Conservation (phyloP, 352 stramenopile species). For the Phytophthora ramorum region DNA sequence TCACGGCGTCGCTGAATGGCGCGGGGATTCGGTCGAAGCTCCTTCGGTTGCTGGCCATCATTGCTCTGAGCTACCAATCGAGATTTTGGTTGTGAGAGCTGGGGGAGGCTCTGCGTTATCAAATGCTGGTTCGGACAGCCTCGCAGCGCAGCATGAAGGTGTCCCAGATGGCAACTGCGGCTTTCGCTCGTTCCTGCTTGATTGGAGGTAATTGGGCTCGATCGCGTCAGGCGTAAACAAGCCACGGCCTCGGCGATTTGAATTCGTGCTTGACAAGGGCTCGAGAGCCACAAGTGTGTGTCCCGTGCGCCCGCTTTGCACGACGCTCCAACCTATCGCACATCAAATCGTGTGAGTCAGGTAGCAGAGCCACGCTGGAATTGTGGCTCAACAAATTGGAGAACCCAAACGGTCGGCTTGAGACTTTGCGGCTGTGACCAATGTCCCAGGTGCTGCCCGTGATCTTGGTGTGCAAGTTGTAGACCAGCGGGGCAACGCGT, state of each 20-base stretch:
- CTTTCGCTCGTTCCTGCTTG: constrained; percentile 14
- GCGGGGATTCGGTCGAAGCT: constrained; percentile 23
- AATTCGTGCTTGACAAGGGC: constrained; percentile 12
- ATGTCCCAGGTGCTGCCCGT: constrained; percentile 24
- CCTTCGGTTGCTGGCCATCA: constrained; percentile 32
- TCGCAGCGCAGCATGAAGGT: constrained; percentile 26
- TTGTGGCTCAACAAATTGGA: not conserved
- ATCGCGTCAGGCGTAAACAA: constrained; percentile 48
- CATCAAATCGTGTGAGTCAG: constrained; percentile 37
- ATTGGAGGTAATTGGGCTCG: constrained; percentile 19
- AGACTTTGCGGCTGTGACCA: constrained; percentile 22
- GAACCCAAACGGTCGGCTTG: constrained; percentile 28
- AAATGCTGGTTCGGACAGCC: constrained; percentile 30
- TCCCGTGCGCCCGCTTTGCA: constrained; percentile 1
- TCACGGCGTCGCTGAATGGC: constrained; percentile 41
- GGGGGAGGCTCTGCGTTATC: constrained; percentile 31
- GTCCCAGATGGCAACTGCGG: constrained; percentile 31
- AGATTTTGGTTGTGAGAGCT: constrained; percentile 27
- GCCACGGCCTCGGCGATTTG: constrained; percentile 34
- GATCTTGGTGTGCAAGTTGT: constrained; percentile 2
- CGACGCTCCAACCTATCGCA: not conserved
- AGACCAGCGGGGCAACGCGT: not conserved
- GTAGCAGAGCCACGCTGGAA: constrained; percentile 19
- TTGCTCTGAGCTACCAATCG: constrained; percentile 8
- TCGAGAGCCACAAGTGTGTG: constrained; percentile 21